A percentile compares a stretch with the other conserved stretches of the same genome.
phyloP scores from a whole-genome alignment of 306 rosid species.

The Glycyrrhiza uralensis region DNA sequence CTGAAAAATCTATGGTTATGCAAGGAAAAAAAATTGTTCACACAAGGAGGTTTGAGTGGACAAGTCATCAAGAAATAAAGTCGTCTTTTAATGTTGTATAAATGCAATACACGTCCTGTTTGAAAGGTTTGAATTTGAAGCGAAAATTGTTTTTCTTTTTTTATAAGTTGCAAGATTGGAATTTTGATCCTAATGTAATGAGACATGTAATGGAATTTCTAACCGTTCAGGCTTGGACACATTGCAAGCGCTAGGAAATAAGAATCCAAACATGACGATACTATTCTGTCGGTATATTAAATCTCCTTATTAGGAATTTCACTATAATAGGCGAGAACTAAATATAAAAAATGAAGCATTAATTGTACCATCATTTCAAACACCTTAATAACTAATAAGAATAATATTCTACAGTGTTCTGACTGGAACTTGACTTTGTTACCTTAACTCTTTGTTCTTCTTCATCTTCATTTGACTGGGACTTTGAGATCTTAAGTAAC shows the following conservation, averaged over 20 bases:
- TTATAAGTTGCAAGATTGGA: no score
- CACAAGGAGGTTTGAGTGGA: conserved; percentile 13
- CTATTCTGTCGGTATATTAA: not conserved
- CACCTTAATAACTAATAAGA: not conserved
- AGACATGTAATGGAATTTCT: not conserved
- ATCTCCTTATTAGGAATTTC: not conserved
- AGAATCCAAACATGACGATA: not conserved
- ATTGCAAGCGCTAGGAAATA: conserved; percentile 5
- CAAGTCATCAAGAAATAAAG: not conserved
- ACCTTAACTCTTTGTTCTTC: not conserved
- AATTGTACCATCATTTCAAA: not conserved
- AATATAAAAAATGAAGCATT: not conserved
- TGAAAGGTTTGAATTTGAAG: not conserved
- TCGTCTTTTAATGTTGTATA: not conserved
- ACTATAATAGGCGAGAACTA: not conserved
- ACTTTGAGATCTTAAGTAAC: not conserved
- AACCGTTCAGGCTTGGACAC: not conserved
- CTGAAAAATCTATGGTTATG: not conserved
- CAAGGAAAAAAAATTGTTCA: not conserved
- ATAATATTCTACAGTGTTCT: conserved; percentile 8
- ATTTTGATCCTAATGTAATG: not conserved
- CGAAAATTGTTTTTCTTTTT: not conserved
- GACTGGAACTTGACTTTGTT: conserved; percentile 19
- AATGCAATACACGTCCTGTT: not conserved
- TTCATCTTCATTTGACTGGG: conserved; percentile 13